Evolutionary conservation across 345 rosid genomes (phyloP).

Genomic region (Orychophragmus violaceus): DNA sequence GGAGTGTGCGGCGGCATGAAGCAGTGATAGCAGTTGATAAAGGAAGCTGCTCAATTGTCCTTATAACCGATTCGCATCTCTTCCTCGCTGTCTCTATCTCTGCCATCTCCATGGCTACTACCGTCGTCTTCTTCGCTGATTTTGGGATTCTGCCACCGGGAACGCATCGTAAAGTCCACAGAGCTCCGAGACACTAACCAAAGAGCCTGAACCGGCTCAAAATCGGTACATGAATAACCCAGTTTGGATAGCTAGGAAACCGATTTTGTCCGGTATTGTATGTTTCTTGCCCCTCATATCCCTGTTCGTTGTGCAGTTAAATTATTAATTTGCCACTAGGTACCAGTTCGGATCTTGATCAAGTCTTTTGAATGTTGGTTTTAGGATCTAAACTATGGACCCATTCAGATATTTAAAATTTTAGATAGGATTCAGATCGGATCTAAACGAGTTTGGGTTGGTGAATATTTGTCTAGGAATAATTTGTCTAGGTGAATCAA

Average conservation of each 20-base stretch:
- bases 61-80: constrained; percentile 47
- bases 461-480: too few relatives aligned
- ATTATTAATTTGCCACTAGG: too few relatives aligned
- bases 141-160: neutral
- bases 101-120: constrained; percentile 10
- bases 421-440: too few relatives aligned
- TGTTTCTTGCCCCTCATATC: neutral
- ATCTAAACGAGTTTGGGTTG: too few relatives aligned
- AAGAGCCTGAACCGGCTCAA: neutral
- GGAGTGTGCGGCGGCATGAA: constrained; percentile 60
- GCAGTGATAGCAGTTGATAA: constrained; percentile 27
- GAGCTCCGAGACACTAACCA: neutral
- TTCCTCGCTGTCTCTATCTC: constrained; percentile 40
- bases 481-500: too few relatives aligned
- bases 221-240: neutral
- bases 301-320: neutral
- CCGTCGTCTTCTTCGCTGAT: neutral
- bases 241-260: neutral
- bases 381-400: too few relatives aligned
- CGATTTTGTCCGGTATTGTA: neutral
- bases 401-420: too few relatives aligned
- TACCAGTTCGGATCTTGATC: too few relatives aligned
- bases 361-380: too few relatives aligned
- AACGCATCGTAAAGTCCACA: neutral
- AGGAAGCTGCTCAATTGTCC: constrained; percentile 37